Evolutionary conservation across 108 stramenopile genomes (phyloP), one percentile per base, ranked within the genome.

Genomic region (Cylindrotheca closterium): DNA sequence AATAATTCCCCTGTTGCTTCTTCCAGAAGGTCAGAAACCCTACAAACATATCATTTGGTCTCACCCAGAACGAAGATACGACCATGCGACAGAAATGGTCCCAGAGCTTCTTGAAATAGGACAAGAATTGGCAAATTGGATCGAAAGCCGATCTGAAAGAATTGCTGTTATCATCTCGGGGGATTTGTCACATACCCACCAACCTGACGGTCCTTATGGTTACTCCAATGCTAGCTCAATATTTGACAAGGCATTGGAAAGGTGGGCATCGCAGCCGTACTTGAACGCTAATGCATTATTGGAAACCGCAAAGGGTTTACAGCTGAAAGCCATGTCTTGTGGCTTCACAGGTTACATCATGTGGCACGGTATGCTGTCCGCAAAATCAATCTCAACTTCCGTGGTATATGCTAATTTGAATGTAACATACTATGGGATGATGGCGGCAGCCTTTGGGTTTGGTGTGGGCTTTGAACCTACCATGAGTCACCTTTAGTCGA

Each of bases 381-480:
- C 24, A 10, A 1, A 1, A 22, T 18, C 10, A 42, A 42, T 15
- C 15, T 10, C 15, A 15, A 42, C 24, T 47, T 55, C 62, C 26
- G 51, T 47, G 31, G 69, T 79, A 2, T 51, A 42, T 12, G 73
- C 55, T 8, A 70, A 65, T 42, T 32, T 68, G 32, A 70, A 74
- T 56, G 74, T 68, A 28, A 80, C 79, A 7, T 80, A 80, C 32
- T 80, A 76, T 57, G 79, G 79, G 12, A 80, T 80, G 79, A 67
- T 75, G 53, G 70, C 65, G 1, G 68, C 61, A 8, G 60, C 19
- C 2, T 73, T 77, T 60, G 37, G n/a, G n/a, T n/a, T n/a, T n/a
- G n/a, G n/a, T n/a, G n/a, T n/a, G n/a, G n/a, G n/a, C n/a, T n/a
- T n/a, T n/a, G n/a, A n/a, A n/a, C n/a, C n/a, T n/a, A n/a, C n/a